Percentiles rank a stretch among this genome's conserved stretches.
phyloP scores from a whole-genome alignment of 2,329 filamentous ascomycete genomes.

The Fusarium sp. region DNA sequence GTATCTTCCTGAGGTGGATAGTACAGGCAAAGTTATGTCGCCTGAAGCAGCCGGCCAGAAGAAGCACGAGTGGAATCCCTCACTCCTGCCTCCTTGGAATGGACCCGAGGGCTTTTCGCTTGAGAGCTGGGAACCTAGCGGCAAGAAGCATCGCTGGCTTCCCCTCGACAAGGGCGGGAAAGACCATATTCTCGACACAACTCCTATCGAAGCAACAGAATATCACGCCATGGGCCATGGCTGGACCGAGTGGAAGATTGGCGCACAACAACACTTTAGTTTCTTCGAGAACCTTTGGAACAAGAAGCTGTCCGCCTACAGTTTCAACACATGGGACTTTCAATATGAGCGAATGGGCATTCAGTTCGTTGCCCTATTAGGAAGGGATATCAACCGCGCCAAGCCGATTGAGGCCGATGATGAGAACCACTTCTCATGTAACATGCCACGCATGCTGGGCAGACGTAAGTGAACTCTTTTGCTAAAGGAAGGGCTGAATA shows the following conservation, averaged over 20 bases:
- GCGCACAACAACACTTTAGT: constrained; percentile 62
- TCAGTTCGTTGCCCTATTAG: constrained; percentile 67
- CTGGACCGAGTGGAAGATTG: constrained; percentile 64
- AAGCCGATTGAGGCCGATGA: constrained; percentile 61
- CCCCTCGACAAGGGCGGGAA: constrained; percentile 52
- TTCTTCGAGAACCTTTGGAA: constrained; percentile 65
- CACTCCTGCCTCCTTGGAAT: constrained; percentile 54
- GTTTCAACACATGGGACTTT: constrained; percentile 64
- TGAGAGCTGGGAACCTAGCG: constrained; percentile 54
- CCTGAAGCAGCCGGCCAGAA: constrained; percentile 45
- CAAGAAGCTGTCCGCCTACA: constrained; percentile 60
- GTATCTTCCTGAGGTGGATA: constrained; percentile 63
- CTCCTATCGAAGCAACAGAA: constrained; percentile 63
- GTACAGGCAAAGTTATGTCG: constrained; percentile 33
- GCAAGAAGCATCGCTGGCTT: constrained; percentile 65
- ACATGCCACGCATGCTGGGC: constrained; percentile 56
- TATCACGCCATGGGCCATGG: constrained; percentile 62
- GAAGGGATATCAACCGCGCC: constrained; percentile 63
- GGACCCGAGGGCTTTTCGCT: constrained; percentile 49
- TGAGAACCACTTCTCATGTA: constrained; percentile 61
- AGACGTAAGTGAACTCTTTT: constrained; percentile 46
- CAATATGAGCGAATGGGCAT: constrained; percentile 65
- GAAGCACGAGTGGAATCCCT: constrained; percentile 55
- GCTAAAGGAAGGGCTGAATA: too few species aligned
- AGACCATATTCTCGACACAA: constrained; percentile 57